phyloP scores from a whole-genome alignment of 768 basidiomycete genomes.

The Pleurotus ostreatus region DNA sequence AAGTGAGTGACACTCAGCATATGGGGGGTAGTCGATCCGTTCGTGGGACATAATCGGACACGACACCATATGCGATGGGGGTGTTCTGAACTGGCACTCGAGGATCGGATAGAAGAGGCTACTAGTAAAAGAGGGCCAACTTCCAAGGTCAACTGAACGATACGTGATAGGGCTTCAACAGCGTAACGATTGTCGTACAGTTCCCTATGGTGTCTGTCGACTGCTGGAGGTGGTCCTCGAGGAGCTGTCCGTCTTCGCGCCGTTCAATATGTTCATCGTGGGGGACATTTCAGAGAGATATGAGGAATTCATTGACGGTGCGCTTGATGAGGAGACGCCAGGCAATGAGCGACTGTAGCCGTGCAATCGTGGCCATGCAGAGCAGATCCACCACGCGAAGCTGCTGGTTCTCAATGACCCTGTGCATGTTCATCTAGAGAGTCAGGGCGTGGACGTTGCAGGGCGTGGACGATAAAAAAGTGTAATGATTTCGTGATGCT shows the following conservation, averaged over 20 bases:
- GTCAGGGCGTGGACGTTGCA: background rate
- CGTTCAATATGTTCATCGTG: conserved; percentile 28
- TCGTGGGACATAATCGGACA: too few species aligned
- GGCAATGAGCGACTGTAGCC: conserved; percentile 72
- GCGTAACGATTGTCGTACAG: conserved; percentile 42
- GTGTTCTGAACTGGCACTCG: too few species aligned
- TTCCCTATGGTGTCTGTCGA: conserved; percentile 60
- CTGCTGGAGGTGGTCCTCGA: conserved; percentile 48
- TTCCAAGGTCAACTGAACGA: too few species aligned
- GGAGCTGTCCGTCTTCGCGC: conserved; percentile 31
- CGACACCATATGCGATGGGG: too few species aligned
- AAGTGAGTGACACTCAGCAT: too few species aligned
- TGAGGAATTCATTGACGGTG: conserved; percentile 50
- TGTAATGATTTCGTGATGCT: conserved; percentile 49
- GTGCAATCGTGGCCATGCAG: conserved; percentile 68
- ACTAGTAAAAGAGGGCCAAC: too few species aligned
- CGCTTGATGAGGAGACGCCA: conserved; percentile 59
- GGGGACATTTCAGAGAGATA: conserved; percentile 36
- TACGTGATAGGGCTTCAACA: conserved; percentile 36
- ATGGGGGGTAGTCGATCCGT: too few species aligned
- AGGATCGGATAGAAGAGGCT: too few species aligned
- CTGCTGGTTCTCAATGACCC: background rate
- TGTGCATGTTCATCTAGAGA: conserved; percentile 21
- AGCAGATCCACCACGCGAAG: conserved; percentile 39
- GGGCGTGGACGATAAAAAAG: conserved; percentile 45